Conservation (phyloP, 176 grass and related monocot species). For the Bothriochloa decipiens region DNA sequence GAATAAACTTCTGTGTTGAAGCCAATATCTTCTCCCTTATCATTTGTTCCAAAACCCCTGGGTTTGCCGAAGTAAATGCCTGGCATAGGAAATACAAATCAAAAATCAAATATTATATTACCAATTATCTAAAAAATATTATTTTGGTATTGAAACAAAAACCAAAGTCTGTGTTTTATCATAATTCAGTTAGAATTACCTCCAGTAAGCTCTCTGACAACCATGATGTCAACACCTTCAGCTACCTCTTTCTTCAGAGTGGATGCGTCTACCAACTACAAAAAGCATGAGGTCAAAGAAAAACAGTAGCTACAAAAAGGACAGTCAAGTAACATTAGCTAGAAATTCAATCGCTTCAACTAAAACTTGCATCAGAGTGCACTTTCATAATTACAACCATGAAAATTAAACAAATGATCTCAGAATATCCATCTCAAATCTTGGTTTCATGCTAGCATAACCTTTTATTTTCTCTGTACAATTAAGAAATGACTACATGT, state of each 20-base stretch:
- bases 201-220: slow-evolving; percentile 97
- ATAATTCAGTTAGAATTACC: slow-evolving; percentile 46
- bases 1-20: slow-evolving; percentile 97
- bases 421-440: neutral
- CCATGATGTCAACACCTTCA: slow-evolving; percentile 96
- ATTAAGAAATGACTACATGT: neutral
- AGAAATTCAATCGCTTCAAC: neutral
- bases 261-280: slow-evolving; percentile 82
- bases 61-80: slow-evolving; percentile 87
- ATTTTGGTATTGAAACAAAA: neutral
- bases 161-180: neutral
- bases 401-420: neutral
- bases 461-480: neutral
- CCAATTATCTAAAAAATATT: neutral
- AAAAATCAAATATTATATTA: neutral
- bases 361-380: neutral
- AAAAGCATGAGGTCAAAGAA: slow-evolving; percentile 35
- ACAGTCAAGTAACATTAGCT: neutral
- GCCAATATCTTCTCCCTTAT: slow-evolving; percentile 76
- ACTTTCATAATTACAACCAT: neutral
- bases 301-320: neutral
- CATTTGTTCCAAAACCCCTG: slow-evolving; percentile 92
- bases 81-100: neutral
- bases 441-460: neutral
- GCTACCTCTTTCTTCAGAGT: slow-evolving; percentile 87